Conservation (phyloP, 78 protist genomes). For the Guillardia theta region DNA sequence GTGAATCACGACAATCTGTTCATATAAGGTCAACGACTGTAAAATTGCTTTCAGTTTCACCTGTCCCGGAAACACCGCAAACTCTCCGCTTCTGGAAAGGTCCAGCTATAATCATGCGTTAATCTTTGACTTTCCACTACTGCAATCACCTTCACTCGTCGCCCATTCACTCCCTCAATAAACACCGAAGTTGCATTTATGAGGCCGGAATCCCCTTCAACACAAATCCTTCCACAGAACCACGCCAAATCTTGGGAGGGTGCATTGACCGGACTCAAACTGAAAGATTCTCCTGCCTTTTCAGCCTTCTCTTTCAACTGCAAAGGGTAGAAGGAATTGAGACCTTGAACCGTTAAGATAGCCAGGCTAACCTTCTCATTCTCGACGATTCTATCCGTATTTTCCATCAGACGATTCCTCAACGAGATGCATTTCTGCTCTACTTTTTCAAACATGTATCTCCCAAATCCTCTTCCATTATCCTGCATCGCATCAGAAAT, state of each 20-base stretch:
- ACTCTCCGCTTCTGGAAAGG: neutral
- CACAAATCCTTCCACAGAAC: slow-evolving; percentile 5
- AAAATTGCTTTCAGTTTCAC: neutral
- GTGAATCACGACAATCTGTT: neutral
- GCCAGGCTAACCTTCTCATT: neutral
- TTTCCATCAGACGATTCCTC: neutral
- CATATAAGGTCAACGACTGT: neutral
- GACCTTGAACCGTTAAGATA: neutral
- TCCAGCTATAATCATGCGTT: neutral
- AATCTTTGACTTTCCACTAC: too few relatives aligned
- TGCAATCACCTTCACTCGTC: neutral
- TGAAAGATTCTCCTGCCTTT: neutral
- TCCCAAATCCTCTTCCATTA: too few relatives aligned
- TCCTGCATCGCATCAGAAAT: too few relatives aligned
- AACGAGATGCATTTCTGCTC: neutral
- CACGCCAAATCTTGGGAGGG: neutral
- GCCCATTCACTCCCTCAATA: slow-evolving; percentile 5
- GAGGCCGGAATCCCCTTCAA: neutral
- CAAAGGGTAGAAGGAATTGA: neutral
- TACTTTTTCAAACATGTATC: neutral
- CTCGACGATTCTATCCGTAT: neutral
- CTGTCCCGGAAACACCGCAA: slow-evolving; percentile 28
- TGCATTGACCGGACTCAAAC: neutral
- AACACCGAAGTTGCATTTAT: neutral
- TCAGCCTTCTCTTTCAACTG: neutral